Base-by-base conservation (phyloP, 148 eudicot genomes). In the Bassia scoparia region DNA sequence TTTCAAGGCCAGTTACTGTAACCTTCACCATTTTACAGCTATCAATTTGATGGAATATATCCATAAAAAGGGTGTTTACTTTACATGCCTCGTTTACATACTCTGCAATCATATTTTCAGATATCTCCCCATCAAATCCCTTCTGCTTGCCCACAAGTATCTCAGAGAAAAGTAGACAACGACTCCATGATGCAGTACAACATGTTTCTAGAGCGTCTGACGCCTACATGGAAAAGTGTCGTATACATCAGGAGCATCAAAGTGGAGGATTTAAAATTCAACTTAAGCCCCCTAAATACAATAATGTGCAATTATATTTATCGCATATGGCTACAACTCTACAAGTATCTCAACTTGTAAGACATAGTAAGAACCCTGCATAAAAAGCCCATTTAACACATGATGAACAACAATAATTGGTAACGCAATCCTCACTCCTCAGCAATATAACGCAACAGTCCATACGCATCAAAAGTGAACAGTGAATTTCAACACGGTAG, bases 121-220 rank as follows among this genome's bases (percentile, higher is more conserved):
- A 71, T 53, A 80, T 21, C 48, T 68, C 83, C 71, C 55, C 74
- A 52, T 70, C 75, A 68, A 70, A 70, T 60, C 72, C 76, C 58
- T 77, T 76, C 73, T 76, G 56, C 77, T 82, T 80, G 67, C 82
- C 78, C 23, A 61, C 69, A 71, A 70, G 68, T 60, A 79, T 76
- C 77, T 89, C 69, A 70, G 89, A 88, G 59, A 89, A 83, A 81
- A 73, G 54, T 68, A 89, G 61, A 70, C 89, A 81, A 78, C 84
- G 77, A 52, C 65, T 77, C 97, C 99, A 95, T 60, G 90, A 84
- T 35, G 88, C 93, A 79, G 70, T 85, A 73, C 88, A 95, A 71
- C 90, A 84, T 59, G 87, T 74, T 67, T 91, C 82, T 71, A 87
- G 58, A 33, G 85, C 87, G 78, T 84, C 73, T 15, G 79, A 75